Base-by-base conservation (phyloP, 345 rosid genomes). In the Populus alba region DNA sequence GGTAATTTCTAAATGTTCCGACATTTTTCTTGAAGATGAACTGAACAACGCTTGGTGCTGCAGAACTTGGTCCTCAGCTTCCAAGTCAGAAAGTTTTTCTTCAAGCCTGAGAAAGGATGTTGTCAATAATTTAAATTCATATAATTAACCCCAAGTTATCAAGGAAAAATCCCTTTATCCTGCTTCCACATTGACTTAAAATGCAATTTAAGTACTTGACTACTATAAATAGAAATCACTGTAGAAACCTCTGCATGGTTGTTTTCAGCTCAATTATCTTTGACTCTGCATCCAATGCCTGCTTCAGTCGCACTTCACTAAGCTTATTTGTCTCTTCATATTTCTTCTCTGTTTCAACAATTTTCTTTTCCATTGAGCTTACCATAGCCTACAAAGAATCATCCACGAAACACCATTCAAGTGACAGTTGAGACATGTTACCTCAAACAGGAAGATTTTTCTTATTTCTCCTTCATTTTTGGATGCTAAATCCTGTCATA, bases 221-320 rank as follows among this genome's bases (percentile, higher is more conserved):
- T 49, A 20, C 35, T 18, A 61, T 7, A 35, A 31, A 22, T 12
- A 20, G 3, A 18, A 33, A 23, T 47, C 49, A 37, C 6, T 29
- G 47, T 57, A 22, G 33, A 67, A 72, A 97, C 99, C 89, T 94
- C 72, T 90, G 94, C 97, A 97, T 91, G 74, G 89, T 86, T 65
- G 90, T 91, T 87, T 97, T 94, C 88, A 97, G 78, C 81, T 90
- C 90, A 71, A 80, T 87, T 74, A 94, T 86, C 84, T 91, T 97
- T 45, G 97, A 88, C 82, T 94, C 98, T 25, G 98, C 97, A 12
- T 94, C 97, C 87, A 89, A 71, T 53, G 97, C 95, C 88, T 92
- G 99, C 85, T 90, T 90, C 79, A 96, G 78, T 78, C 99, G 87
- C 86, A 94, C 98, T 85, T 92, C 97, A 78, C 99, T 92, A 38